These are phyloP conservation scores for Penicillium sp. DNA, from an alignment of 2,329 filamentous ascomycete genomes.

Conservation along the genomic window DNA sequence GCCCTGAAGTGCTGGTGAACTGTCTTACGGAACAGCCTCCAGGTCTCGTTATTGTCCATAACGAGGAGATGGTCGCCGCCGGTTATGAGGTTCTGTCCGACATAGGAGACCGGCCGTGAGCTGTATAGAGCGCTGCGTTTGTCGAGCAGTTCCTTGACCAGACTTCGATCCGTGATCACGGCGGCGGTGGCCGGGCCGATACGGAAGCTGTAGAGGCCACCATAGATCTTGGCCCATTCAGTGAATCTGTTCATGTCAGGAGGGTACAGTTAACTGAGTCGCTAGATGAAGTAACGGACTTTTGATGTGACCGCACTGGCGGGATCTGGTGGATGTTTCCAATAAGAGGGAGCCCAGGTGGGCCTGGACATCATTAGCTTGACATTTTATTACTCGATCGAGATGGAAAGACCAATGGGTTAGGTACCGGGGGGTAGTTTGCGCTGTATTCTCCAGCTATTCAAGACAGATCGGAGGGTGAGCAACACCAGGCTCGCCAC, in stretches of 20 bases:
- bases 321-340: not conserved
- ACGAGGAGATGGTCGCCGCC: not conserved
- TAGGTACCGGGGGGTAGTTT: not conserved
- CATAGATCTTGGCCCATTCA: not conserved
- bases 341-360: not conserved
- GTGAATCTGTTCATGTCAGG: not conserved
- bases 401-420: not conserved
- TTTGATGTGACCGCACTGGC: not conserved
- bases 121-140: not conserved
- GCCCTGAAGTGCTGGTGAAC: not conserved
- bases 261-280: not conserved
- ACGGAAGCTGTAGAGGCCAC: not conserved
- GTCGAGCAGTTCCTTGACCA: not conserved
- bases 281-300: not conserved
- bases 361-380: not conserved
- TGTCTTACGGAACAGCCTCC: not conserved
- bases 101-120: not conserved
- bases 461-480: not conserved
- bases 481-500: not conserved
- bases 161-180: not conserved
- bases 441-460: not conserved
- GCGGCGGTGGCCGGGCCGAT: not conserved
- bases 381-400: not conserved
- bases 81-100: not conserved
- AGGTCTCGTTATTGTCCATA: not conserved